phyloP scores from a whole-genome alignment of 1,284 basidiomycete genomes.

The Rhizoctonia solani region DNA sequence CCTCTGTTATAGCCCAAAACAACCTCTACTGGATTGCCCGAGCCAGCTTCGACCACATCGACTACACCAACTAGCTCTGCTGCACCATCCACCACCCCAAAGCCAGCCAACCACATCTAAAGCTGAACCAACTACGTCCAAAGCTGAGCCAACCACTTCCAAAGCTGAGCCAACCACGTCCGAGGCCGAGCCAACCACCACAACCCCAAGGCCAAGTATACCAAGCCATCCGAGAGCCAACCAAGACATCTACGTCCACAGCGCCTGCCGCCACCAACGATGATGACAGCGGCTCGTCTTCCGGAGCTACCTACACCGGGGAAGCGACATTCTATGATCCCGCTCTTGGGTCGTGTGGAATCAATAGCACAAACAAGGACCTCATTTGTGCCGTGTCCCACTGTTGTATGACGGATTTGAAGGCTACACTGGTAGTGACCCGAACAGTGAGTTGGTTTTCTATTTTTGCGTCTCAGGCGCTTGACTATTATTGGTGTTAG shows the following conservation, averaged over 20 bases:
- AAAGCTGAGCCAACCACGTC: neutral
- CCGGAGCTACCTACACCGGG: conserved; percentile 22
- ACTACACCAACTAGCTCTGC: neutral
- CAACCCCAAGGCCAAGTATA: conserved; percentile 11
- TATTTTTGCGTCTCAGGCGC: neutral
- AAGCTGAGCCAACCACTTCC: conserved; percentile 7
- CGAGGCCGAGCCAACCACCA: conserved; percentile 8
- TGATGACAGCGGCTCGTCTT: neutral
- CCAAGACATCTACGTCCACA: conserved; percentile 19
- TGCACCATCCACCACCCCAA: neutral
- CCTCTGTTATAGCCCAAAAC: conserved; percentile 7
- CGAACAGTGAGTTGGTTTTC: conserved; percentile 50
- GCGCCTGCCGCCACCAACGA: neutral
- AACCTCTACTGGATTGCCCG: too few relatives aligned
- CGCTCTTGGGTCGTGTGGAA: conserved; percentile 73
- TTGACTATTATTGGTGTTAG: neutral
- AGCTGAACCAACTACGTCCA: conserved; percentile 8
- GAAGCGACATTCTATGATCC: conserved; percentile 58
- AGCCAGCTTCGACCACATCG: neutral
- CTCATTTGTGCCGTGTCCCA: conserved; percentile 65
- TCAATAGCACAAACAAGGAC: conserved; percentile 58
- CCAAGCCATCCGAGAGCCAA: neutral
- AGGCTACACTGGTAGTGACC: conserved; percentile 56
- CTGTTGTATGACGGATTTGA: conserved; percentile 62
- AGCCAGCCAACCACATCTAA: conserved; percentile 5